These are phyloP conservation scores for Aspergillus sp. DNA, from an alignment of 2,329 filamentous ascomycete species.

Conservation along the genomic window DNA sequence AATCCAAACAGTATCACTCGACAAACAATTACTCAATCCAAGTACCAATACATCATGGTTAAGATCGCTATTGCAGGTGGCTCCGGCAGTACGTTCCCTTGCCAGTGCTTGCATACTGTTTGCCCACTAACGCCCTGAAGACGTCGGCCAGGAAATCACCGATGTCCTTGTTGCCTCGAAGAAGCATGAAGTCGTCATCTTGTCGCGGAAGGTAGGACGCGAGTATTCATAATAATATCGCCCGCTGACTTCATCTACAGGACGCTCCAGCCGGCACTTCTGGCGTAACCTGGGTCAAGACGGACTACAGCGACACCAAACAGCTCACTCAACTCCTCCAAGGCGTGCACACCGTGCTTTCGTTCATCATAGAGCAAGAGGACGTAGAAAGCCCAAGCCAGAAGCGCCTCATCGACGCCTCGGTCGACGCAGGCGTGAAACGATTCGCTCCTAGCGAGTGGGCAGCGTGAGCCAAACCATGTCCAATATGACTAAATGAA, in stretches of 20 bases:
- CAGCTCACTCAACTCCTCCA: not conserved
- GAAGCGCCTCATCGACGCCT: constrained; percentile 9
- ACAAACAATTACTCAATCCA: too few species aligned
- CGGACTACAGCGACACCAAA: not conserved
- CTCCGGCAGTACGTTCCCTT: not conserved
- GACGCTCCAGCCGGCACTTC: not conserved
- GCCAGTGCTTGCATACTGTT: too few species aligned
- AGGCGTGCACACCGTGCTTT: constrained; percentile 9
- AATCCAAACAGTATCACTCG: too few species aligned
- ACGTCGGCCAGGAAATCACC: constrained; percentile 9
- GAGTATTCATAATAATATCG: not conserved
- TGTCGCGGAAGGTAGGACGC: constrained; percentile 3
- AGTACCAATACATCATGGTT: not conserved
- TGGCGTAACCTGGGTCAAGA: not conserved
- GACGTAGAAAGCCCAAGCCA: not conserved
- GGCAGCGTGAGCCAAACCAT: not conserved
- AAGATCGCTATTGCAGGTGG: constrained; percentile 8
- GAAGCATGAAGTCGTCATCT: constrained; percentile 4
- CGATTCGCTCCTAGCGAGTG: constrained; percentile 14
- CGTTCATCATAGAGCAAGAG: constrained; percentile 1
- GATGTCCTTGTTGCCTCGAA: constrained; percentile 5
- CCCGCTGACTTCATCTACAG: not conserved
- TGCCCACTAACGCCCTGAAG: not conserved
- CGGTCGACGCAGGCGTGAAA: constrained; percentile 8
- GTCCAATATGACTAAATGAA: too few species aligned